Base-by-base conservation (phyloP, 768 basidiomycete genomes). In the Panaeolus cyanescens region DNA sequence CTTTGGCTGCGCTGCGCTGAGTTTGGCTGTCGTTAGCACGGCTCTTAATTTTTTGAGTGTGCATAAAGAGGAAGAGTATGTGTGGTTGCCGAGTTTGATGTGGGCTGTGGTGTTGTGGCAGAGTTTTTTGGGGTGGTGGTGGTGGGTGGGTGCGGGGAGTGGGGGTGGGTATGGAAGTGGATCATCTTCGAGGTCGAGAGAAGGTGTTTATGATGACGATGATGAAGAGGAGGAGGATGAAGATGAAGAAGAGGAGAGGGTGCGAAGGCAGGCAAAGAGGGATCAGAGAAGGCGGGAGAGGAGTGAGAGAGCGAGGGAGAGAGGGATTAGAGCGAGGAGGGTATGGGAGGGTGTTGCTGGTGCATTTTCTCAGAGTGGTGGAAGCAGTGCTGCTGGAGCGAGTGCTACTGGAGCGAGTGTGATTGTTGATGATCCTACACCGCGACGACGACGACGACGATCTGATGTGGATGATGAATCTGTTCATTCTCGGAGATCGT, bases 51-150 rank as follows among this genome's bases (percentile, higher is more conserved):
- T 98, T 67, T 72, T 96, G 8, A 93, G 95, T 68, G 91, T 99
- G 36, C 88, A 89, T 9, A 79, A 79, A 57, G 88, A 91, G 68
- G 91, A 96, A 63, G 88, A 93, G 67, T 92, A 92, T 64, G 79
- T 86, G n/a, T 99, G 97, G 97, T 82, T 98, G 60, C 92, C 94
- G 0, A 86, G 89, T 22, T 80, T 98, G 56, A 86, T 94, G 74
- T 96, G 94, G 87, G 89, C 91, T 7, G 87, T 97, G 55, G 86
- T 98, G 10, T 84, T 99, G 19, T 99, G 97, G 97, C 97, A 99
- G 80, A 93, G 87, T 74, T 96, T 96, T 75, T 75, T 97, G 20
- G 95, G 93, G 0, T 98, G 94, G 93, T 98, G 95, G 95, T 98
- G 95, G 95, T 98, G 95, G 95, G 94, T 95, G 13, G 95, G 95